Evolutionary conservation across 306 rosid genomes (phyloP).

Genomic region (Castanea mollissima): DNA sequence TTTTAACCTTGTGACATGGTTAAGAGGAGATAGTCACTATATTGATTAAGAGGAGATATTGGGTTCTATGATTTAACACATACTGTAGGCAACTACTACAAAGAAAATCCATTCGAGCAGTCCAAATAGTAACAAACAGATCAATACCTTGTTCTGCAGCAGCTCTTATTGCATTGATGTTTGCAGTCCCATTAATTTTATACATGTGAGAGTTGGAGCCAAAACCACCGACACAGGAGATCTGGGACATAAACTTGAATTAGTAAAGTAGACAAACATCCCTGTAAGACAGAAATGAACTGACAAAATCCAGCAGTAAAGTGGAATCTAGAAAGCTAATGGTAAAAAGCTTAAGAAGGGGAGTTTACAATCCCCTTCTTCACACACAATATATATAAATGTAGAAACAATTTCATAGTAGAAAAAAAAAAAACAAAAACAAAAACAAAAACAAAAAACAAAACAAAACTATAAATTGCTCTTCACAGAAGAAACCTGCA

Average conservation of each 20-base stretch:
- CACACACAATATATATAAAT: background rate
- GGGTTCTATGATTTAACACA: background rate
- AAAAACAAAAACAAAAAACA: too few relatives aligned
- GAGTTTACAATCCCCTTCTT: background rate
- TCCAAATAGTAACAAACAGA: background rate
- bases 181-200: slow-evolving; percentile 95
- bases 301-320: background rate
- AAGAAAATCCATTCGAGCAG: background rate
- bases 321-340: background rate
- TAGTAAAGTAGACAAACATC: slow-evolving; percentile 25
- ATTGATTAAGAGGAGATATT: background rate
- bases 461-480: background rate
- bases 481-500: background rate
- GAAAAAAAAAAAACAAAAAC: too few relatives aligned
- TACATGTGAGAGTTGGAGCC: slow-evolving; percentile 95
- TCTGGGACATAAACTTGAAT: slow-evolving; percentile 50
- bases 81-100: background rate
- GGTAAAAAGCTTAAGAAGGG: too few relatives aligned
- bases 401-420: background rate
- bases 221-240: slow-evolving; percentile 96
- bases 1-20: too few relatives aligned
- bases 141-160: slow-evolving; percentile 84
- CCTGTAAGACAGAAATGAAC: background rate
- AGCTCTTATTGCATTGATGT: slow-evolving; percentile 89
- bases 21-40: background rate